Evolutionary conservation across 495 filamentous ascomycete genomes (phyloP).

Genomic region (Talaromyces thailandensis): DNA sequence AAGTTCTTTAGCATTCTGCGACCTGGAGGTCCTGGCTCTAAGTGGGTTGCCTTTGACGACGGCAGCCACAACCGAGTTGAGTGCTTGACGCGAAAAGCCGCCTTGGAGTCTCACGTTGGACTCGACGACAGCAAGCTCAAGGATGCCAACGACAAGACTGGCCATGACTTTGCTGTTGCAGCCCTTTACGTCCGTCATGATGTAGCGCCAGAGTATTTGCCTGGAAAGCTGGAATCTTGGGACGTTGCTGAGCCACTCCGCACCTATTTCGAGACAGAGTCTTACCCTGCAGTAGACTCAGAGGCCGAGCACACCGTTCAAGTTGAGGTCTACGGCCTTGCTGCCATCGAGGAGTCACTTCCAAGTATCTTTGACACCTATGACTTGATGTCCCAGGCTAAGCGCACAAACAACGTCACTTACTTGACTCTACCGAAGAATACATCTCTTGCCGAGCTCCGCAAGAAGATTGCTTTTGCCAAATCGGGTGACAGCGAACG

Average conservation of each 20-base stretch:
- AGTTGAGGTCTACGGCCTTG: slow-evolving; percentile 32
- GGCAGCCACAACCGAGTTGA: slow-evolving; percentile 46
- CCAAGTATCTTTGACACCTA: slow-evolving; percentile 34
- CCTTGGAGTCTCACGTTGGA: slow-evolving; percentile 45
- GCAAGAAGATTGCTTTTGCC: slow-evolving; percentile 31
- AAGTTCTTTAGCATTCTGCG: slow-evolving; percentile 54
- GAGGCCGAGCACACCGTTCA: slow-evolving; percentile 20
- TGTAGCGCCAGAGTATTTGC: slow-evolving; percentile 30
- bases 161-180: slow-evolving; percentile 49
- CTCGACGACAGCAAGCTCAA: slow-evolving; percentile 24
- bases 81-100: slow-evolving; percentile 48
- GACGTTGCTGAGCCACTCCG: slow-evolving; percentile 24
- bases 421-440: slow-evolving; percentile 31
- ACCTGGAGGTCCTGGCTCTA: slow-evolving; percentile 44
- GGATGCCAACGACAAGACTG: slow-evolving; percentile 34
- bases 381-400: slow-evolving; percentile 37
- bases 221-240: slow-evolving; percentile 36
- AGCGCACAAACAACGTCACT: slow-evolving; percentile 27
- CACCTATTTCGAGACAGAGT: slow-evolving; percentile 29
- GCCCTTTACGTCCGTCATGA: slow-evolving; percentile 51
- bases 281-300: slow-evolving; percentile 10
- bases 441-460: slow-evolving; percentile 30
- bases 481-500: slow-evolving; percentile 17
- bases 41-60: slow-evolving; percentile 54
- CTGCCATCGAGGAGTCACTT: slow-evolving; percentile 23